Evolutionary conservation across 495 filamentous ascomycete species (phyloP), one percentile per base, ranked within the genome.

Genomic region (Tirmania nivea): DNA sequence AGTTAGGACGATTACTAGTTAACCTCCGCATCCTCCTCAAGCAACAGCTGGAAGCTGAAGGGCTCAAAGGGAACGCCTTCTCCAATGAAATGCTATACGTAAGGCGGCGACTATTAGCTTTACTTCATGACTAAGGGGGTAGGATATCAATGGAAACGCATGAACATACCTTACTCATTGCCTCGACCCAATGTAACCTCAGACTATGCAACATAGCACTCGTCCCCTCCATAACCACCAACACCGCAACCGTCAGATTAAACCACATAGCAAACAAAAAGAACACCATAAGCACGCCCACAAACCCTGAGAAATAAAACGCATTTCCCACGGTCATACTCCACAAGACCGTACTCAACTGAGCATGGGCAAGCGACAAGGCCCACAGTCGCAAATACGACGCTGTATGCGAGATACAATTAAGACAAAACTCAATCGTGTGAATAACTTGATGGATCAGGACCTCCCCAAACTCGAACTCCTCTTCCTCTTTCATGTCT

Each of bases 381-480:
- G 90, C 90, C 90, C 90, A 99, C 36, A 99, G 81, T 72, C 90
- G 90, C 42, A 99, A 81, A 69, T 99, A 99, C 7, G 92, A 96
- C 10, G 90, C 90, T 4, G 90, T 99, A 70, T 99, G 90, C 7
- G 90, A 96, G 60, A 99, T 89, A 70, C 87, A 95, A 71, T 96
- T 96, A 58, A 99, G 76, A 68, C 90, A 96, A 71, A 99, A 70
- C 79, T 69, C 84, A 61, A 97, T 96, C 20, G 90, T 97, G 69
- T 97, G 90, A 64, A 97, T 97, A 64, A 94, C 81, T 66, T 99
- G 90, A 67, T 99, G 90, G 63, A 99, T 99, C 84, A 96, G 93
- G 58, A 86, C 73, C 60, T 99, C 90, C 35, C 77, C 73, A 65
- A 96, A 96, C 56, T 96, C 90, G 66, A 99, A 99, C 61, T 96